Evolutionary conservation across 176 grass and related monocot species (phyloP).

Genomic region (Cocos nucifera): DNA sequence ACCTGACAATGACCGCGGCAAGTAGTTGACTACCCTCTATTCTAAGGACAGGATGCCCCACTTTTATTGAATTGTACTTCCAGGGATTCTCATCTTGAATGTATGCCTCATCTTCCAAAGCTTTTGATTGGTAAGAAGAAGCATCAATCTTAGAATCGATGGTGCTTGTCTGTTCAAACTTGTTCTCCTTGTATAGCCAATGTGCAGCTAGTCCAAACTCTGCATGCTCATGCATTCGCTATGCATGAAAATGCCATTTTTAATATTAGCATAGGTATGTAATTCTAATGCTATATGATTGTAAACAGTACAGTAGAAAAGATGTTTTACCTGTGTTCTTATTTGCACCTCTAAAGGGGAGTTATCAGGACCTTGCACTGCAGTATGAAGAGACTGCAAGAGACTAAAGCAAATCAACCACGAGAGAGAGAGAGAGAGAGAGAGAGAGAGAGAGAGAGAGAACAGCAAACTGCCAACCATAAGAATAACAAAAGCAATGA

Average conservation of each 20-base stretch:
- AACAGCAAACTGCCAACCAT: background rate
- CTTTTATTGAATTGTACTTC: slow-evolving; percentile 80
- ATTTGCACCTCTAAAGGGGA: slow-evolving; percentile 92
- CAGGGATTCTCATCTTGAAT: slow-evolving; percentile 41
- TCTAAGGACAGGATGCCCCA: slow-evolving; percentile 80
- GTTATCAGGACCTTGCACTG: slow-evolving; percentile 78
- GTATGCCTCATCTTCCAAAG: slow-evolving; percentile 57
- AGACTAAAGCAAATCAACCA: slow-evolving; percentile 19
- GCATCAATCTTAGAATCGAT: slow-evolving; percentile 36
- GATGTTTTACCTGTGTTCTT: slow-evolving; percentile 64
- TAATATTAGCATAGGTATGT: too few species aligned
- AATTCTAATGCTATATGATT: too few species aligned
- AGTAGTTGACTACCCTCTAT: slow-evolving; percentile 87
- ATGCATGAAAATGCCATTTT: slow-evolving; percentile 16
- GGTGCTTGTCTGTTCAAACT: slow-evolving; percentile 30
- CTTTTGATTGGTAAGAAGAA: slow-evolving; percentile 48
- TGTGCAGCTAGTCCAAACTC: slow-evolving; percentile 92
- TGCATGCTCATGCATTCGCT: slow-evolving; percentile 93
- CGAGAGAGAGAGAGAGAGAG: background rate
- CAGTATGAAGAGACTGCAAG: slow-evolving; percentile 86
- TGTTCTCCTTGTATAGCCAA: slow-evolving; percentile 97
- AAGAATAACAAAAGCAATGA: too few species aligned
- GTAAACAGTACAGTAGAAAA: background rate
- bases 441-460: background rate
- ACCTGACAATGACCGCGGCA: slow-evolving; percentile 87